phyloP scores from a whole-genome alignment of 1,284 basidiomycete genomes.

The Cystobasidium sp. region DNA sequence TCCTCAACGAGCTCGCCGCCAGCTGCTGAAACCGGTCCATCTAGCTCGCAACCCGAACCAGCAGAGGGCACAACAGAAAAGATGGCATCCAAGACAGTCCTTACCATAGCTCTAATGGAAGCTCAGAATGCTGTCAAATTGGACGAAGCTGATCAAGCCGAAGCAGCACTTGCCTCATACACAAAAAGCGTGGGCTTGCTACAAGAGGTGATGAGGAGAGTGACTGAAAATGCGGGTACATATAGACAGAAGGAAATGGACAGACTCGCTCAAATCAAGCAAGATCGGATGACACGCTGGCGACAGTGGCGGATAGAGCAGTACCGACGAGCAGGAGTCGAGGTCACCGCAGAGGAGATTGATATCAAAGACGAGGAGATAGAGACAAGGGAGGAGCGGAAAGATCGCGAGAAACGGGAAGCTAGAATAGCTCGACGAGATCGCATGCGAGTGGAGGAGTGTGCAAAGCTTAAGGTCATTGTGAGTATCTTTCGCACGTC shows the following conservation, averaged over 20 bases:
- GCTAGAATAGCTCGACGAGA: slow-evolving; percentile 52
- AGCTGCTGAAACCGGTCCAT: not conserved
- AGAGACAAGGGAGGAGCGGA: slow-evolving; percentile 35
- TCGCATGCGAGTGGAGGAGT: slow-evolving; percentile 54
- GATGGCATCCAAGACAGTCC: slow-evolving; percentile 55
- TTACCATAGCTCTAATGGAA: slow-evolving; percentile 58
- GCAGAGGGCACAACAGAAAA: not conserved
- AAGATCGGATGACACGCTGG: slow-evolving; percentile 43
- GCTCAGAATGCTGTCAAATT: slow-evolving; percentile 58
- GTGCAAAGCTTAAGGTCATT: slow-evolving; percentile 56
- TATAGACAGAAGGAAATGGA: slow-evolving; percentile 31
- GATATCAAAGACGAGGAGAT: not conserved
- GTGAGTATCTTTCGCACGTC: slow-evolving; percentile 46
- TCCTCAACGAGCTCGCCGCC: not conserved
- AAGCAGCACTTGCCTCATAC: slow-evolving; percentile 58
- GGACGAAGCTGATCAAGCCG: slow-evolving; percentile 57
- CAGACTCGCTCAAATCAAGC: slow-evolving; percentile 4
- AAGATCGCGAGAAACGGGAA: slow-evolving; percentile 46
- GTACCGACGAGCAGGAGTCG: not conserved
- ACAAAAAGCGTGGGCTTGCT: slow-evolving; percentile 56
- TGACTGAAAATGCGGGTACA: slow-evolving; percentile 51
- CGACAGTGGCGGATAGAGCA: slow-evolving; percentile 28
- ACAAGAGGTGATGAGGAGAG: slow-evolving; percentile 58
- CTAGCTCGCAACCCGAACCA: not conserved
- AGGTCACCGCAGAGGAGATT: not conserved